Conservation (phyloP, 2,329 filamentous ascomycete genomes). For the Penicillium sp. region DNA sequence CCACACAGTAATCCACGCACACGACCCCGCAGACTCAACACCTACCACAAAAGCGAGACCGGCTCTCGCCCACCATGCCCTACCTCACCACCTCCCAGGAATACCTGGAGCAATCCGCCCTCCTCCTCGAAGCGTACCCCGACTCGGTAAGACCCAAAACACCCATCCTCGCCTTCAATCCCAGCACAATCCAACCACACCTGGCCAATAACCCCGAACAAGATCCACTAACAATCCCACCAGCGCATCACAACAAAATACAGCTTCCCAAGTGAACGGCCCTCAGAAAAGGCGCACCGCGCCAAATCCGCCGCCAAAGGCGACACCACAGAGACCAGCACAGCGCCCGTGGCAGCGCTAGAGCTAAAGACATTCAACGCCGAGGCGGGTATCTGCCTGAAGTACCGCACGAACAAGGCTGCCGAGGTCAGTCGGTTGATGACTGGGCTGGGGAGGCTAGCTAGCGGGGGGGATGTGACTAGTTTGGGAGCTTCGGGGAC, state of each 20-base stretch:
- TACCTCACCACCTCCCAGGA: conserved; percentile 77
- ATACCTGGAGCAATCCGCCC: conserved; percentile 83
- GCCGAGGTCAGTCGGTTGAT: conserved; percentile 84
- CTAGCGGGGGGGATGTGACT: conserved; percentile 62
- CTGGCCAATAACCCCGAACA: not conserved
- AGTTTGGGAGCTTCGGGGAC: conserved; percentile 37
- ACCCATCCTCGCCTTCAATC: not conserved
- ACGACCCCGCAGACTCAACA: conserved; percentile 1
- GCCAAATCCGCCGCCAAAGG: conserved; percentile 17
- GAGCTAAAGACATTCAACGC: conserved; percentile 89
- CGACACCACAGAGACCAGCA: not conserved
- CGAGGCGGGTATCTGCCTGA: conserved; percentile 71
- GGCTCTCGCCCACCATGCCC: conserved; percentile 56
- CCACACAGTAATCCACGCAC: not conserved
- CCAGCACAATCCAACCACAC: conserved; percentile 1
- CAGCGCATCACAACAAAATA: conserved; percentile 83
- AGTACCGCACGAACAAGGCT: conserved; percentile 87
- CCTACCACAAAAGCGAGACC: conserved; percentile 11
- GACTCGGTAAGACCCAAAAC: conserved; percentile 59
- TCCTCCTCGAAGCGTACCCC: conserved; percentile 81
- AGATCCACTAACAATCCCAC: conserved; percentile 56
- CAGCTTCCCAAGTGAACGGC: conserved; percentile 52
- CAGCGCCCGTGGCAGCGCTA: conserved; percentile 60
- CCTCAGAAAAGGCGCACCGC: conserved; percentile 25
- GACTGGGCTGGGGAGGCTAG: conserved; percentile 68